These are phyloP conservation scores for Penicillium lagena DNA, from an alignment of 495 filamentous ascomycete species.

Conservation along the genomic window DNA sequence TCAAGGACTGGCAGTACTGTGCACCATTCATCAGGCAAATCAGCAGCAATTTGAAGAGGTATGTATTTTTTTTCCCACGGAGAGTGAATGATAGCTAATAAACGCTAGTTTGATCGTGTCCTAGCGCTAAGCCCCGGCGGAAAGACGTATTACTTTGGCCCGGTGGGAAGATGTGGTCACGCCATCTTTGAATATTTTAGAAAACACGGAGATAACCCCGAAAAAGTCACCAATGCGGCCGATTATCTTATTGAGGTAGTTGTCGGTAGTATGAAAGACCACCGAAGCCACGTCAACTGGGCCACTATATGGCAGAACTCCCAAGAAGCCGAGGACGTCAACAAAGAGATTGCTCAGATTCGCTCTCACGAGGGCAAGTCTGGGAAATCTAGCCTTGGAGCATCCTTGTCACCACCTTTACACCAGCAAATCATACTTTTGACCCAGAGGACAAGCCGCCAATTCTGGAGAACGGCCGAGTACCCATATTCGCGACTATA, in stretches of 20 bases:
- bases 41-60: constrained; percentile 76
- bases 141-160: constrained; percentile 61
- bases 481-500: constrained; percentile 77
- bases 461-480: constrained; percentile 72
- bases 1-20: constrained; percentile 55
- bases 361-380: constrained; percentile 47
- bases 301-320: constrained; percentile 70
- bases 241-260: constrained; percentile 89
- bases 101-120: constrained; percentile 60
- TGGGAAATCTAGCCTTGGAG: constrained; percentile 27
- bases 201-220: constrained; percentile 29
- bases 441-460: constrained; percentile 54
- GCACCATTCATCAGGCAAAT: constrained; percentile 69
- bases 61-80: constrained; percentile 40
- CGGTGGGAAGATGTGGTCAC: constrained; percentile 50
- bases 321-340: constrained; percentile 60
- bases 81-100: constrained; percentile 58
- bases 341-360: constrained; percentile 57
- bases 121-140: constrained; percentile 61
- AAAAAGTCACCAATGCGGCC: constrained; percentile 60
- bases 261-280: constrained; percentile 62
- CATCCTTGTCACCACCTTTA: constrained; percentile 60
- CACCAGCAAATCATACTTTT: constrained; percentile 61
- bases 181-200: constrained; percentile 49
- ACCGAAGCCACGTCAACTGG: constrained; percentile 65